Conservation (phyloP, 257 asterid species). For the Solanum rostratum region DNA sequence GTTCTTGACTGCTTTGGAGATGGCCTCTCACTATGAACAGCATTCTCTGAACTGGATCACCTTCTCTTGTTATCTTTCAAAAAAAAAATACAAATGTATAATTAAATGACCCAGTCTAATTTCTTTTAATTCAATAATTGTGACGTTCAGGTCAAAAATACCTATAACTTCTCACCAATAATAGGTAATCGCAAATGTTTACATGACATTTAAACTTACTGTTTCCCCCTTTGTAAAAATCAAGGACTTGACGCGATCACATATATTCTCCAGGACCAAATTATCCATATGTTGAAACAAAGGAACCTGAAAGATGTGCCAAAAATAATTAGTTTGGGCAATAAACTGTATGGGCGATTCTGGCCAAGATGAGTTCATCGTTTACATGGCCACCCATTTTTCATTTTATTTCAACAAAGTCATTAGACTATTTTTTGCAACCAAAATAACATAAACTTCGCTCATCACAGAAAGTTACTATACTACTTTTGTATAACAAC, state of each 20-base stretch:
- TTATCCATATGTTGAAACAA: slow-evolving; percentile 94
- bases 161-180: not conserved
- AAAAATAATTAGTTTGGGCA: not conserved
- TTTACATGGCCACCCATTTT: not conserved
- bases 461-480: not conserved
- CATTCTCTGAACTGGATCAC: slow-evolving; percentile 93
- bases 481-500: not conserved
- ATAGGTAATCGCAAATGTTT: not conserved
- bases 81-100: not conserved
- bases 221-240: slow-evolving; percentile 95
- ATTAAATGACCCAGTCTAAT: not conserved
- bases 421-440: not conserved
- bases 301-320: slow-evolving; percentile 51
- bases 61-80: slow-evolving; percentile 70
- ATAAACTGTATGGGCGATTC: not conserved
- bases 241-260: slow-evolving; percentile 90
- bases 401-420: not conserved
- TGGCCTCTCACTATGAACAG: slow-evolving; percentile 89
- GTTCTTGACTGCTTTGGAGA: slow-evolving; percentile 90
- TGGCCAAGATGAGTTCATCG: not conserved
- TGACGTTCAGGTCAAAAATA: not conserved
- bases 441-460: not conserved
- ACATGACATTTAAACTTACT: slow-evolving; percentile 22
- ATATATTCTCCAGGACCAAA: slow-evolving; percentile 83
- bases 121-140: too few species aligned